phyloP scores from a whole-genome alignment of 192 early-diverging fungal genomes.

The Entomortierella beljakovae region DNA sequence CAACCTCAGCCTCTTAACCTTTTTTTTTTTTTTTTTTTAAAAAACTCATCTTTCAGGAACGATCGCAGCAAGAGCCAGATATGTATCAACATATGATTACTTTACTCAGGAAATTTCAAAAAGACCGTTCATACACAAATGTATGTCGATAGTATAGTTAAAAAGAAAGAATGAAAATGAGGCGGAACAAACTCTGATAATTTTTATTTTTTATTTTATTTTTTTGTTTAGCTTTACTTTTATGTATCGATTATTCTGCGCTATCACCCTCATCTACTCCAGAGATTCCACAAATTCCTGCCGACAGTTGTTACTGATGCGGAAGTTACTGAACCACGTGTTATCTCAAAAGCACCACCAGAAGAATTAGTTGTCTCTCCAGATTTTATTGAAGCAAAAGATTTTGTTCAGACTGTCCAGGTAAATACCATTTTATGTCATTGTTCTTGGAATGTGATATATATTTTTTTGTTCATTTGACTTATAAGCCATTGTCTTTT shows the following conservation, averaged over 20 bases:
- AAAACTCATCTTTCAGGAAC: conserved; percentile 13
- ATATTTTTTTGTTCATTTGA: background rate
- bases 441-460: background rate
- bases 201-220: background rate
- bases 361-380: conserved; percentile 49
- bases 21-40: background rate
- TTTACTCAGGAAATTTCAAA: conserved; percentile 48
- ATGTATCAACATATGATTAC: conserved; percentile 55
- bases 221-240: conserved; percentile 34
- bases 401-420: conserved; percentile 54
- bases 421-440: conserved; percentile 8
- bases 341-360: conserved; percentile 54
- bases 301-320: conserved; percentile 20
- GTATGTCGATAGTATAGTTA: conserved; percentile 6
- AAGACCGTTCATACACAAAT: conserved; percentile 42
- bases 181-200: background rate
- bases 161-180: background rate
- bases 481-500: background rate
- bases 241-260: conserved; percentile 48
- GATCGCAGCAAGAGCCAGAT: conserved; percentile 40
- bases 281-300: conserved; percentile 46
- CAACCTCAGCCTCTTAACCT: background rate
- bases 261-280: conserved; percentile 46
- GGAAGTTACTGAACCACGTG: conserved; percentile 27
- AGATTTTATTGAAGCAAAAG: conserved; percentile 52